Conservation (phyloP, 495 filamentous ascomycete genomes). For the Penicillium paxilli region DNA sequence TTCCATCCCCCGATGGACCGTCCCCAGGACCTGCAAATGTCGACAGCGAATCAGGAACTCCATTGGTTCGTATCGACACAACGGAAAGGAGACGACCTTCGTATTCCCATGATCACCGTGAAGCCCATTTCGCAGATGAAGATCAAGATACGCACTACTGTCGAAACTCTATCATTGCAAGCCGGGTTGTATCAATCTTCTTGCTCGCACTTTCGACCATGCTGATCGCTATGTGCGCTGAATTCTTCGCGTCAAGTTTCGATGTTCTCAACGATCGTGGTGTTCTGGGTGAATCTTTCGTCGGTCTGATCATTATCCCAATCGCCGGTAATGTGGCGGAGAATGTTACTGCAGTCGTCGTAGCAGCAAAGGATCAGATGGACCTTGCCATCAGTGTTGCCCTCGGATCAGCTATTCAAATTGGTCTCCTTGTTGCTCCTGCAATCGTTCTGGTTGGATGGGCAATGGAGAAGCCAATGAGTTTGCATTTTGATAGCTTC, state of each 20-base stretch:
- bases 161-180: neutral
- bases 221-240: conserved; percentile 30
- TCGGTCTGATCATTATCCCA: conserved; percentile 30
- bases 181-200: conserved; percentile 1
- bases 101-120: neutral
- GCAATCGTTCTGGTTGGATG: conserved; percentile 24
- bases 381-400: conserved; percentile 22
- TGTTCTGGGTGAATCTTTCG: conserved; percentile 16
- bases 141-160: neutral
- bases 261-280: conserved; percentile 14
- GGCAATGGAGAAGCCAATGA: conserved; percentile 59
- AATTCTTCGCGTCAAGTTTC: conserved; percentile 26
- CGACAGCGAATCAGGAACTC: conserved; percentile 1
- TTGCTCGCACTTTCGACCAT: conserved; percentile 18
- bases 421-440: conserved; percentile 37
- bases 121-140: neutral
- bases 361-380: conserved; percentile 26
- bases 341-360: conserved; percentile 21
- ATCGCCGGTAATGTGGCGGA: conserved; percentile 29
- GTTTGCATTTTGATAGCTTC: conserved; percentile 76
- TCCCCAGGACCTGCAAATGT: neutral
- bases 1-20: neutral
- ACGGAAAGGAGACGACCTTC: neutral
- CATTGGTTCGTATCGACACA: neutral
- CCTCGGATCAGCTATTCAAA: conserved; percentile 26